Evolutionary conservation across 1,139 yeast species (phyloP), one percentile per base, ranked within the genome.

Genomic region (Sugiyamaella paludigena): DNA sequence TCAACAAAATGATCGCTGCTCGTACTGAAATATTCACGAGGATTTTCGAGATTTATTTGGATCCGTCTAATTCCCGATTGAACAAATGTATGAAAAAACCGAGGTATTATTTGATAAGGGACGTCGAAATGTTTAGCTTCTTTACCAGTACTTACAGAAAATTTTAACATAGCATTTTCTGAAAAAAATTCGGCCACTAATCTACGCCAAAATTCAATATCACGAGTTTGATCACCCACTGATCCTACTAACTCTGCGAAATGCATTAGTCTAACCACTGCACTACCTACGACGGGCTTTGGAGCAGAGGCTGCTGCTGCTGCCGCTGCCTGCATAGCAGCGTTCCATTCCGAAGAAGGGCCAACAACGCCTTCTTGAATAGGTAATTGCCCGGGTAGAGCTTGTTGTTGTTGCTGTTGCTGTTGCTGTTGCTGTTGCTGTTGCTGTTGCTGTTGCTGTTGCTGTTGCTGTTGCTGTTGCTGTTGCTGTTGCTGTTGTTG

Each of bases 1-100:
- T 78, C 82, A 41, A 87, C 72, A 50, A 81, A 76, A 0, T 84
- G 80, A 8, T 82, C 75, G 1, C 89, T 89, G 57, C 80, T 79
- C 40, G 81, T 78, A 62, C 84, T 69, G 2, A 83, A 82, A 60
- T 81, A 86, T 43, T 84, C 84, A 53, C 81, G 76, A 32, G 86
- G 67, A 44, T 85, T 81, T 13, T 85, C 84, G 7, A 87, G 76
- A 5, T 77, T 69, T 3, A 86, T 64, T 48, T 80, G 82, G 50
- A 84, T 76, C 41, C 79, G 72, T 5, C 72, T 67, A 2, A 84
- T 78, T 10, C 83, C 80, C n/a, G 78, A 71, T 40, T 75, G 69
- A 32, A 79, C 74, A 35, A 79, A 72, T 0, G 84, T 72, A 42
- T 75, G 75, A 56, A 83, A 76, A 53, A 84, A 78, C 47, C 84